Percentiles rank a stretch among this genome's conserved stretches.
phyloP scores from a whole-genome alignment of 345 rosid species.

The Citrus trifoliata region DNA sequence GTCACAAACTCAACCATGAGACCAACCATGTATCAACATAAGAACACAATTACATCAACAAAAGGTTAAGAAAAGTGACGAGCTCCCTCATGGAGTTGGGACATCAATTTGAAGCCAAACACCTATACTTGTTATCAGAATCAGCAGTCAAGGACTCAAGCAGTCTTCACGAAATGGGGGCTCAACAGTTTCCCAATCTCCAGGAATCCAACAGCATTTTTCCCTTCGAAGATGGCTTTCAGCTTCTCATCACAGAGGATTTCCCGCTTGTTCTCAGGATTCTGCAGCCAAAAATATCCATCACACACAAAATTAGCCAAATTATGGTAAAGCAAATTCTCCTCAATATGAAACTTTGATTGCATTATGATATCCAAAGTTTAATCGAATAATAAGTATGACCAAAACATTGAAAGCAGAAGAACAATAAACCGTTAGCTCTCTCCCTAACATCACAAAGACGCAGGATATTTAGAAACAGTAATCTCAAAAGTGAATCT shows the following conservation, averaged over 20 bases:
- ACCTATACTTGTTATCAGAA: background rate
- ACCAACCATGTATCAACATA: background rate
- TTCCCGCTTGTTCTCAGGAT: slow-evolving; percentile 64
- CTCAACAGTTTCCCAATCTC: slow-evolving; percentile 73
- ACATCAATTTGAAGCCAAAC: background rate
- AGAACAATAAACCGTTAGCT: background rate
- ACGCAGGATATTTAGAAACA: background rate
- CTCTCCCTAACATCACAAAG: background rate
- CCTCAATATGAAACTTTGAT: background rate
- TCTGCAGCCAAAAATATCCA: slow-evolving; percentile 43
- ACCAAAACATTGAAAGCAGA: background rate
- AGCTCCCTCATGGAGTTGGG: slow-evolving; percentile 8
- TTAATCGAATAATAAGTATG: background rate
- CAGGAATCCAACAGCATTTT: slow-evolving; percentile 61
- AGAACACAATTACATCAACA: background rate
- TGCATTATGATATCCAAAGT: background rate
- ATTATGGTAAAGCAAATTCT: background rate
- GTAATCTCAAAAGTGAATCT: background rate
- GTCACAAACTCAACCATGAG: slow-evolving; percentile 15
- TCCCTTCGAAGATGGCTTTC: slow-evolving; percentile 67
- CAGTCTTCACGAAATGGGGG: slow-evolving; percentile 58
- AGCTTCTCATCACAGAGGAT: slow-evolving; percentile 74
- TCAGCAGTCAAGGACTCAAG: slow-evolving; percentile 14
- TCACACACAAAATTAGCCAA: background rate
- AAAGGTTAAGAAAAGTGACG: background rate